phyloP scores from a whole-genome alignment of 2,329 filamentous ascomycete species.

The Emergomyces orientalis region DNA sequence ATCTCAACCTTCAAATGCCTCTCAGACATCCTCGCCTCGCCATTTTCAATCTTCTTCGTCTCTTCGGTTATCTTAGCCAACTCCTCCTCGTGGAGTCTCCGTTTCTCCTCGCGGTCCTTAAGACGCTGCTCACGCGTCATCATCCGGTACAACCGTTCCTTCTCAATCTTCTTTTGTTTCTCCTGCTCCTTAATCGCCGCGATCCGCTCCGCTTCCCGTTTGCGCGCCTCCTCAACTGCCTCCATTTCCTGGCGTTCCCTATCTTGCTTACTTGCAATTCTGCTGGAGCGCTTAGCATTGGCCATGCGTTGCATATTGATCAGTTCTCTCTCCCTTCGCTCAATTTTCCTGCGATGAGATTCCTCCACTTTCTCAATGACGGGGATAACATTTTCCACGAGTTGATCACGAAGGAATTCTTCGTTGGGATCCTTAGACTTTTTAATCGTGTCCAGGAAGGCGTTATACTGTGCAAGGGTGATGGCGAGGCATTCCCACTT shows the following conservation, averaged over 20 bases:
- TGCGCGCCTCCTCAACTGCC: slow-evolving; percentile 59
- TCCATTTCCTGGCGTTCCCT: slow-evolving; percentile 66
- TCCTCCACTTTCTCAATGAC: slow-evolving; percentile 69
- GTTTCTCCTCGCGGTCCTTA: slow-evolving; percentile 74
- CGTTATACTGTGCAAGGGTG: slow-evolving; percentile 64
- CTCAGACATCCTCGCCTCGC: slow-evolving; percentile 59
- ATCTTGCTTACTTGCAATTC: slow-evolving; percentile 73
- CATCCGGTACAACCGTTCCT: slow-evolving; percentile 68
- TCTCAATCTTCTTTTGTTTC: slow-evolving; percentile 54
- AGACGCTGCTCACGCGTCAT: slow-evolving; percentile 78
- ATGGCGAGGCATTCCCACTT: slow-evolving; percentile 90
- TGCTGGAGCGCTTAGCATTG: slow-evolving; percentile 87
- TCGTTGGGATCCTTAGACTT: slow-evolving; percentile 79
- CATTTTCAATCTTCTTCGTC: slow-evolving; percentile 50
- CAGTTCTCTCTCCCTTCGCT: slow-evolving; percentile 69
- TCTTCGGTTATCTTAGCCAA: slow-evolving; percentile 69
- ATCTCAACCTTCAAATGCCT: slow-evolving; percentile 74
- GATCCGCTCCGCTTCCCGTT: slow-evolving; percentile 53
- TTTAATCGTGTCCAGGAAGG: slow-evolving; percentile 60
- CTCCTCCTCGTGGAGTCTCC: slow-evolving; percentile 75
- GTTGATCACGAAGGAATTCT: slow-evolving; percentile 60
- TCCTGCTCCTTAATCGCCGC: slow-evolving; percentile 53
- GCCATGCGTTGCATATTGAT: slow-evolving; percentile 76
- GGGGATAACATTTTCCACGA: slow-evolving; percentile 72
- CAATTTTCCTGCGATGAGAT: slow-evolving; percentile 59